Percentiles rank a stretch among this genome's conserved stretches.
These are phyloP conservation scores for Tricholoma bakamatsutake DNA, from an alignment of 768 basidiomycete species.

Conservation along the genomic window DNA sequence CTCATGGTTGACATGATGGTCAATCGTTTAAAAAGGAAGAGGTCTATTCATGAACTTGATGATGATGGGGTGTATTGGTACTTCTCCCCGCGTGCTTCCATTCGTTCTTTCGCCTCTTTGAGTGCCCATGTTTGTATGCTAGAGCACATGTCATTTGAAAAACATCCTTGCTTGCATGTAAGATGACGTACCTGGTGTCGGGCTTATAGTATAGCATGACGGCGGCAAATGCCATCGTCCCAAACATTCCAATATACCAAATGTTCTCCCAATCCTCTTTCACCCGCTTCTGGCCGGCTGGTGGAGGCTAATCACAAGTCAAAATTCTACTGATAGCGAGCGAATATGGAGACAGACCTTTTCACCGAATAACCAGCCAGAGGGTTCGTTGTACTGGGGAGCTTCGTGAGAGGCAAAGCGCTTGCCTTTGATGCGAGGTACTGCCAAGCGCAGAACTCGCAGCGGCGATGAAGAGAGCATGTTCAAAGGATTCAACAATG, in stretches of 20 bases:
- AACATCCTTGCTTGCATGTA: not conserved
- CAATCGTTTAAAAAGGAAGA: slow-evolving; percentile 2
- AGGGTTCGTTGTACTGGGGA: slow-evolving; percentile 85
- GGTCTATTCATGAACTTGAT: slow-evolving; percentile 19
- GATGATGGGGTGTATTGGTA: slow-evolving; percentile 70
- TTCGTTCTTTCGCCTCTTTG: slow-evolving; percentile 80
- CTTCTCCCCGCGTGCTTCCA: slow-evolving; percentile 91
- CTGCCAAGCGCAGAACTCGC: slow-evolving; percentile 38
- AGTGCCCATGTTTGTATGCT: slow-evolving; percentile 94
- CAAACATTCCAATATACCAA: slow-evolving; percentile 92
- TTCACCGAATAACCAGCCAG: slow-evolving; percentile 84
- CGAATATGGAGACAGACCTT: slow-evolving; percentile 46
- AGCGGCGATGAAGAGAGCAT: slow-evolving; percentile 46
- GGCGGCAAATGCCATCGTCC: slow-evolving; percentile 68
- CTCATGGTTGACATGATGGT: not conserved
- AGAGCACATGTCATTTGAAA: not conserved
- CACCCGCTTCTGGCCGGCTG: slow-evolving; percentile 78
- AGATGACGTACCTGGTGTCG: slow-evolving; percentile 69
- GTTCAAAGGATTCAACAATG: slow-evolving; percentile 4
- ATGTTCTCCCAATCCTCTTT: slow-evolving; percentile 89
- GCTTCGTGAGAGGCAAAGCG: slow-evolving; percentile 71
- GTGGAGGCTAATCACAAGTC: slow-evolving; percentile 49
- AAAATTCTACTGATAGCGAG: not conserved
- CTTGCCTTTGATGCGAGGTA: slow-evolving; percentile 30
- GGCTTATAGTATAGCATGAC: slow-evolving; percentile 89